Evolutionary conservation across 208 protist species (phyloP), one percentile per base, ranked within the genome.

Genomic region (Porcisia hertigi): DNA sequence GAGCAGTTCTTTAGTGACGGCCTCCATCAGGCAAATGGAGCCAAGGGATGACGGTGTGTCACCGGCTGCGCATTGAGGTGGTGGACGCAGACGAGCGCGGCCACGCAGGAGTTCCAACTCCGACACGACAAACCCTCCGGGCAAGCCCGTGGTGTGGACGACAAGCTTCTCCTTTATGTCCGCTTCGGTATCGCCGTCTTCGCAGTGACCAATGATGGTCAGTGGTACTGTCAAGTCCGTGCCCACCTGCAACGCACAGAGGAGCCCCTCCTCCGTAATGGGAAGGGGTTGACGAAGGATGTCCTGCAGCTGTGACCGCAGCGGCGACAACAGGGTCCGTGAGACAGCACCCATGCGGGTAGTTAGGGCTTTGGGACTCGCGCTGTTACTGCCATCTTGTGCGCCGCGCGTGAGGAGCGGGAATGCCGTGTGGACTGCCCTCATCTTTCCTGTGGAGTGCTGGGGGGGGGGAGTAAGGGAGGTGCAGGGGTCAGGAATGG

Each of bases 101-200:
- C 83, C 76, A 34, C 69, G 72, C 30, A 60, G 3, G 2, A 96
- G 79, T n/a, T 85, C 81, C 8, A 75, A 52, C 34, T 77, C 53
- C 2, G 81, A 53, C 39, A 91, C 82, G 8, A 86, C 80, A 74
- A 96, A 90, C 7, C 90, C 92, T 2, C 92, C 92, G 25, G 90
- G 77, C 55, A 96, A 83, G 0, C 92, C 92, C 11, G 88, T 76
- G n/a, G 88, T 82, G 79, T 96, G 92, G 30, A 89, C 71, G 12
- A 93, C 72, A 6, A 96, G 64, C 0, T 79, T 72, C 9, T 82
- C 69, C 3, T 81, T 75, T 18, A 20, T 59, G 41, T 8, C 23
- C 49, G 52, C 55, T 39, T 36, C 52, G 69, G 58, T 53, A 25
- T 66, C 34, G 9, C 39, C 54, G 7, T 76, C 71, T 53, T 69